Evolutionary conservation across 2,329 filamentous ascomycete species (phyloP), one percentile per base, ranked within the genome.

Genomic region (Diaporthe nobilis): DNA sequence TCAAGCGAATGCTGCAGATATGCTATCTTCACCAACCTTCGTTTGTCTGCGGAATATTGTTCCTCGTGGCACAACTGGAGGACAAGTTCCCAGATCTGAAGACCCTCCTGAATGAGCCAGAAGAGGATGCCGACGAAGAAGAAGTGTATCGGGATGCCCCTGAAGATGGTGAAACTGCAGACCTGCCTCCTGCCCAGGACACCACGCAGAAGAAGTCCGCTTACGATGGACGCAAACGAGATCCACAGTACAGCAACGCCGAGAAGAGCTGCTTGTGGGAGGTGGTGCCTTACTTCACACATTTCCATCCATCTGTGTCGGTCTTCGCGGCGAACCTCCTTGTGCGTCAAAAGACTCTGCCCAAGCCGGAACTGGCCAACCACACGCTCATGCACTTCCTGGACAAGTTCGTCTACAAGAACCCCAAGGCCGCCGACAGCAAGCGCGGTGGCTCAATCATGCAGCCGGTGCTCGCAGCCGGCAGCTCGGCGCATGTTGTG

Each of bases 401-500:
- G 75, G 97, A 99, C 85, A 96, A 97, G 80, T 99, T 99, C 84
- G 95, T 98, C n/a, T 99, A 98, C 89, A 93, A 95, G 79, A 98
- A 97, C 80, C 92, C 96, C 77, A 98, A 98, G 88, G 87, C 92
- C 5, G 90, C 89, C 22, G 88, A 91, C 71, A 84, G 87, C 44
- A 88, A 91, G 42, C 94, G 94, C 78, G 97, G 97, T 68, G 89
- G 91, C 39, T 98, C 95, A 37, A 98, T 99, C 84, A 99, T 99
- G 97, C 97, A 99, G 84, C 97, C 97, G 53, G 91, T 98, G 34
- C 84, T 86, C 47, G 86, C 86, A 25, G 82, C 85, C 68, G 88
- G 87, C 77, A 86, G 88, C 72, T 85, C 90, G 76, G 90, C 89
- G 78, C 90, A 88, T 80, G 89, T 87, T 77, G 90, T 87, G 83